Conservation (phyloP, 2,329 filamentous ascomycete genomes). For the Xylariaceae sp. region DNA sequence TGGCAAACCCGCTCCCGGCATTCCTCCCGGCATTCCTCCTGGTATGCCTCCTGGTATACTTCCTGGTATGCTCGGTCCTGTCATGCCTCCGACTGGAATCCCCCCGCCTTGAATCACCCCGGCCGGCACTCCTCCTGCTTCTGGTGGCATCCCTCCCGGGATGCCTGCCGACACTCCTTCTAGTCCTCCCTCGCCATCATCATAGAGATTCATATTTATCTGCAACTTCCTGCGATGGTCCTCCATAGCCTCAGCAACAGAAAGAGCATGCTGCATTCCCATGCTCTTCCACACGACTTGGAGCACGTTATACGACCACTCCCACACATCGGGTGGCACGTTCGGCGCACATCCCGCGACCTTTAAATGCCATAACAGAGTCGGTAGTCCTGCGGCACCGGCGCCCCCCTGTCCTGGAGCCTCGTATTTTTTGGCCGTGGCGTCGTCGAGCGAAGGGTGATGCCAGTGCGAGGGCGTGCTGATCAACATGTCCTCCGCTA, state of each 20-base stretch:
- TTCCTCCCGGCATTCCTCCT: too few relatives aligned
- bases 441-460: conserved; percentile 40
- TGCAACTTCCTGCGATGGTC: conserved; percentile 23
- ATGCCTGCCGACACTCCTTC: too few relatives aligned
- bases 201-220: too few relatives aligned
- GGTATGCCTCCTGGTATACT: too few relatives aligned
- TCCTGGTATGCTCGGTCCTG: too few relatives aligned
- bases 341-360: conserved; percentile 43
- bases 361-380: conserved; percentile 44
- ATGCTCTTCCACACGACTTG: conserved; percentile 46
- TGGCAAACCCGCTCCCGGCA: too few relatives aligned
- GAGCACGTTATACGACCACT: conserved; percentile 41
- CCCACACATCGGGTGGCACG: conserved; percentile 36
- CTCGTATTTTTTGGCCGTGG: conserved; percentile 32
- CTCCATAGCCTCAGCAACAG: conserved; percentile 39
- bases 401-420: conserved; percentile 37
- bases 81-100: too few relatives aligned
- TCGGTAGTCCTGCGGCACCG: conserved; percentile 43
- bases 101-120: too few relatives aligned
- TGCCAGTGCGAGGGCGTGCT: conserved; percentile 48
- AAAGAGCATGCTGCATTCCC: conserved; percentile 46
- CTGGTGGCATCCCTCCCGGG: too few relatives aligned
- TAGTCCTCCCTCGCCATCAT: too few relatives aligned
- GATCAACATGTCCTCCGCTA: conserved; percentile 40
- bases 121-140: too few relatives aligned